These are phyloP conservation scores for Penicillium sp. DNA, from an alignment of 2,329 filamentous ascomycete genomes.

Conservation along the genomic window DNA sequence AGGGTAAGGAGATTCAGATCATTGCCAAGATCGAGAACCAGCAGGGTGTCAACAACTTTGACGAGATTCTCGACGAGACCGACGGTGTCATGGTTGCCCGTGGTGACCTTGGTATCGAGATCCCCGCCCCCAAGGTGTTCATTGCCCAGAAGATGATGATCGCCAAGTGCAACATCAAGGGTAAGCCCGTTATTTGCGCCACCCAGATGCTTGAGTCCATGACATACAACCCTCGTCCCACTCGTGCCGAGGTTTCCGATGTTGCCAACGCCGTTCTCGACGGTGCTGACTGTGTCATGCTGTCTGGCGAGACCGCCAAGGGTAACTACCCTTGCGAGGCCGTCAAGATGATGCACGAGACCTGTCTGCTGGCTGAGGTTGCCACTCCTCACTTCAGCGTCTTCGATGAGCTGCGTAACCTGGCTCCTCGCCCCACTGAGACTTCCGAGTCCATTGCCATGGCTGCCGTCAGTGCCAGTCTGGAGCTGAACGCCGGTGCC, in stretches of 20 bases:
- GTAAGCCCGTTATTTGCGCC: slow-evolving; percentile 98
- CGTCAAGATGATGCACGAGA: slow-evolving; percentile 97
- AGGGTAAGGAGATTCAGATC: slow-evolving; percentile 96
- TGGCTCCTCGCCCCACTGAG: slow-evolving; percentile 78
- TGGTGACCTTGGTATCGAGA: slow-evolving; percentile 98
- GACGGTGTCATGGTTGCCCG: slow-evolving; percentile 99
- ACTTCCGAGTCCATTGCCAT: slow-evolving; percentile 95
- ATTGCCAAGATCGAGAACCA: slow-evolving; percentile 99
- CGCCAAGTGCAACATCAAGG: slow-evolving; percentile 98
- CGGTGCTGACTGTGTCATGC: slow-evolving; percentile 98
- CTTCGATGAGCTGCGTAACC: slow-evolving; percentile 88
- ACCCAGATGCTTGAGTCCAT: slow-evolving; percentile 99
- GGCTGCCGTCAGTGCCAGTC: slow-evolving; percentile 90
- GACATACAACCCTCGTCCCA: slow-evolving; percentile 99
- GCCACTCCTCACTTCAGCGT: slow-evolving; percentile 95
- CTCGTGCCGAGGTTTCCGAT: slow-evolving; percentile 96
- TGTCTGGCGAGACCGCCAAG: slow-evolving; percentile 99
- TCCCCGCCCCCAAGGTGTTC: slow-evolving; percentile 96
- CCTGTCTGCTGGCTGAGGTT: slow-evolving; percentile 93
- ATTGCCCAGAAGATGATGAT: slow-evolving; percentile 99
- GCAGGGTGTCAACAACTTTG: slow-evolving; percentile 99
- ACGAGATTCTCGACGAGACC: slow-evolving; percentile 91
- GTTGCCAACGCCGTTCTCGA: slow-evolving; percentile 98
- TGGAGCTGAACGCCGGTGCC: slow-evolving; percentile 93
- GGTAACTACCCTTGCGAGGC: slow-evolving; percentile 90